phyloP scores from a whole-genome alignment of 2,329 filamentous ascomycete genomes.

The Colletotrichum sp. region DNA sequence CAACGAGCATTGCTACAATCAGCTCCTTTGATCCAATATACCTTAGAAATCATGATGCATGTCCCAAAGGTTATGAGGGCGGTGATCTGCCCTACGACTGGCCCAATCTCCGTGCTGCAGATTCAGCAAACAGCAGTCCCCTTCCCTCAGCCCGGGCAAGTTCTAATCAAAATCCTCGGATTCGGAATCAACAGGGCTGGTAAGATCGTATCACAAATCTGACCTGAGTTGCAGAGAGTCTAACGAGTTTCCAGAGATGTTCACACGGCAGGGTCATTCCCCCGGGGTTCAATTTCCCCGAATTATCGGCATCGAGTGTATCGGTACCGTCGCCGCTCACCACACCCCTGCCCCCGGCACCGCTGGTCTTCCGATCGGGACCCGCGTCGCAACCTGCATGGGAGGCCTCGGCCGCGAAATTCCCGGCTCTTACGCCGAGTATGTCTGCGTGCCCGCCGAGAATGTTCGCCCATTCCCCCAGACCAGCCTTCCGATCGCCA shows the following conservation, averaged over 20 bases:
- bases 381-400: not conserved
- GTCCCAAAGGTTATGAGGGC: not conserved
- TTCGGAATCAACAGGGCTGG: not conserved
- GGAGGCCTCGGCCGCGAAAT: not conserved
- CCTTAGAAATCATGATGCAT: not conserved
- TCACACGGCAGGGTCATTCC: not conserved
- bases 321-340: not conserved
- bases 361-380: not conserved
- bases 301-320: not conserved
- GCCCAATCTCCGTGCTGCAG: not conserved
- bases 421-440: not conserved
- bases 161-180: not conserved
- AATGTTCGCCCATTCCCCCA: not conserved
- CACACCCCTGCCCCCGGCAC: not conserved
- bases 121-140: not conserved
- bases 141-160: not conserved
- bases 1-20: not conserved
- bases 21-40: not conserved
- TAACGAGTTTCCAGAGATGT: not conserved
- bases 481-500: not conserved
- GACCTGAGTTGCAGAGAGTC: not conserved
- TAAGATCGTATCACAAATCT: fast-evolving
- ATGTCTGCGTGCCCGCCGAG: not conserved
- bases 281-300: not conserved
- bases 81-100: not conserved